A percentile compares a stretch with the other conserved stretches of the same genome.
phyloP scores from a whole-genome alignment of 805 yeast genomes.

The Ogataea methylovora region DNA sequence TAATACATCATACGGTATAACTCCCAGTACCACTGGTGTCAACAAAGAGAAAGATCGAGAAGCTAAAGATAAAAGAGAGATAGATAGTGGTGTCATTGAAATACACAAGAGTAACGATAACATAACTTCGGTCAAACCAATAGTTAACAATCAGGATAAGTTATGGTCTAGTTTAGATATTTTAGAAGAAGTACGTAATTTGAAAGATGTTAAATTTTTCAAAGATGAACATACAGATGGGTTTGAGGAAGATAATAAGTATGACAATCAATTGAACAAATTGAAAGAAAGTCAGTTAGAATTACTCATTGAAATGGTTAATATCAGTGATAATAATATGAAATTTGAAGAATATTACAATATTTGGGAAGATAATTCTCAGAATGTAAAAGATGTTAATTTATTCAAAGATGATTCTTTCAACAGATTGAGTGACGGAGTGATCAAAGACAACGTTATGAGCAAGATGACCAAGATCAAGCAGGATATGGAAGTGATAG shows the following conservation, averaged over 20 bases:
- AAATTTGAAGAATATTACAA: slow-evolving; percentile 21
- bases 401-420: slow-evolving; percentile 45
- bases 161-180: slow-evolving; percentile 67
- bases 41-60: background rate
- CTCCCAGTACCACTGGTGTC: no score
- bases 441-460: no score
- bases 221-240: no score
- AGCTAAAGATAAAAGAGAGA: background rate
- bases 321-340: slow-evolving; percentile 17
- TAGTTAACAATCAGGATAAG: slow-evolving; percentile 62
- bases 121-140: slow-evolving; percentile 45
- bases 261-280: slow-evolving; percentile 41
- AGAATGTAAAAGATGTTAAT: slow-evolving; percentile 9
- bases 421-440: slow-evolving; percentile 39
- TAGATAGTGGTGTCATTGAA: slow-evolving; percentile 7
- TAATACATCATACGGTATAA: no score
- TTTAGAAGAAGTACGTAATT: slow-evolving; percentile 65
- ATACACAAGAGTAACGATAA: slow-evolving; percentile 33
- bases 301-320: slow-evolving; percentile 33
- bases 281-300: slow-evolving; percentile 51
- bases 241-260: slow-evolving; percentile 41
- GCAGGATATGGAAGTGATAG: no score
- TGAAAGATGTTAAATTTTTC: slow-evolving; percentile 47
- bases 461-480: no score
- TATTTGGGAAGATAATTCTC: slow-evolving; percentile 13